phyloP scores from a whole-genome alignment of 2,329 filamentous ascomycete genomes.

The Phaeosphaeriaceae sp. region DNA sequence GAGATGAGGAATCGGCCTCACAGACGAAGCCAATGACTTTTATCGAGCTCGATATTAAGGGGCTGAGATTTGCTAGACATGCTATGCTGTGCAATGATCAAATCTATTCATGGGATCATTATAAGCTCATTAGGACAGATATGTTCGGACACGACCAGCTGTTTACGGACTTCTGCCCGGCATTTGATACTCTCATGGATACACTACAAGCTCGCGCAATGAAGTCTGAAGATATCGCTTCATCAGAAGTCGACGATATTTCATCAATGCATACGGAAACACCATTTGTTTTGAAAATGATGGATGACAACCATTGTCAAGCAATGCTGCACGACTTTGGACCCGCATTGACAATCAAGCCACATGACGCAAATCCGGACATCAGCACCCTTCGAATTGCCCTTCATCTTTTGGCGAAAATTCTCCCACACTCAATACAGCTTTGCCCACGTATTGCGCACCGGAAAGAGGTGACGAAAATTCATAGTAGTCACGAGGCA shows the following conservation, averaged over 20 bases:
- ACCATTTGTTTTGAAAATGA: constrained; percentile 1
- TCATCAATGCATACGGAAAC: neutral
- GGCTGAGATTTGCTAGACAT: constrained; percentile 3
- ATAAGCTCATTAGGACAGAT: constrained; percentile 7
- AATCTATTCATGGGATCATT: constrained; percentile 4
- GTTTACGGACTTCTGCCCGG: constrained; percentile 4
- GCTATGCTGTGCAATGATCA: constrained; percentile 9
- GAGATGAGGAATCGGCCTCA: neutral
- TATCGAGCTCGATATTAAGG: constrained; percentile 3
- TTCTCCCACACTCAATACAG: neutral
- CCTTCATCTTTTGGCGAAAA: neutral
- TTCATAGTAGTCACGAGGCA: neutral
- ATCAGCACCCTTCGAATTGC: constrained; percentile 5
- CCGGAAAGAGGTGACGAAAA: neutral
- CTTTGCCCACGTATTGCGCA: constrained; percentile 2
- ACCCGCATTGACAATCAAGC: neutral
- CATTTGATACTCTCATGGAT: constrained; percentile 3
- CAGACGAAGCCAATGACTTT: neutral
- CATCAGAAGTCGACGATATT: neutral
- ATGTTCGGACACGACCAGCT: constrained; percentile 8
- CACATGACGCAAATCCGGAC: neutral
- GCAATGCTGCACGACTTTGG: constrained; percentile 1
- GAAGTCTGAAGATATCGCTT: neutral
- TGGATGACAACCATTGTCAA: constrained; percentile 3
- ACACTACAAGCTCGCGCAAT: neutral